These are phyloP conservation scores for Nothophytophthora sp. DNA, from an alignment of 352 stramenopile species.

Conservation along the genomic window DNA sequence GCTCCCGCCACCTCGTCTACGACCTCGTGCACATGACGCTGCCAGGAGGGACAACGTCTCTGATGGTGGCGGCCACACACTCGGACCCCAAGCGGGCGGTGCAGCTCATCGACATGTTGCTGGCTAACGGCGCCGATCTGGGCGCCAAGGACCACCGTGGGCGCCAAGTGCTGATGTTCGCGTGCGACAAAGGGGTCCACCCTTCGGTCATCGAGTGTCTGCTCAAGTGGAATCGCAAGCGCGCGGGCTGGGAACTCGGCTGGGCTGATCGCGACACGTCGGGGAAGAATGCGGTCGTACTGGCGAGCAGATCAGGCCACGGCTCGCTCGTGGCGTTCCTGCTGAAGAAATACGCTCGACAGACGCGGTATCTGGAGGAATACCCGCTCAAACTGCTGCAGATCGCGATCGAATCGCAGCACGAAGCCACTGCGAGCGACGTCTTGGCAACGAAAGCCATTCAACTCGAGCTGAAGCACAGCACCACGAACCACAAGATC, in stretches of 20 bases:
- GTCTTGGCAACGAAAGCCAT: conserved; percentile 4
- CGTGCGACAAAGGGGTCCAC: conserved; percentile 6
- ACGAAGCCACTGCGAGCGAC: not conserved
- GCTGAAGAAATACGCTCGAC: not conserved
- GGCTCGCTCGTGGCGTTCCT: not conserved
- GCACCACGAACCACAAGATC: too few species aligned
- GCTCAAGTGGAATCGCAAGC: conserved; percentile 1
- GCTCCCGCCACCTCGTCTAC: not conserved
- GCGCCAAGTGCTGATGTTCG: conserved; percentile 10
- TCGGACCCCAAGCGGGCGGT: not conserved
- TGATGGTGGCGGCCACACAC: conserved; percentile 10
- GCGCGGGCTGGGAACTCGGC: conserved; percentile 1
- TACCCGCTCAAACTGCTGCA: conserved; percentile 7
- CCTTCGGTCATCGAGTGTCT: conserved; percentile 1
- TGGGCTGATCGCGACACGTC: conserved; percentile 8
- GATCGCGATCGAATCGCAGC: conserved; percentile 4
- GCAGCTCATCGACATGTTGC: conserved; percentile 8
- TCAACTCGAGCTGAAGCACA: not conserved
- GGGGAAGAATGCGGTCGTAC: conserved; percentile 1
- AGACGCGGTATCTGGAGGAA: conserved; percentile 1
- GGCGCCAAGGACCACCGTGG: conserved; percentile 1
- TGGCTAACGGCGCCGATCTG: conserved; percentile 5
- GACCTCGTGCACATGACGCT: conserved; percentile 4
- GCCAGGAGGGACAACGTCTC: conserved; percentile 1
- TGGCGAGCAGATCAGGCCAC: conserved; percentile 1